Evolutionary conservation across 345 rosid species (phyloP), one percentile per base, ranked within the genome.

Genomic region (Citrus maxima): DNA sequence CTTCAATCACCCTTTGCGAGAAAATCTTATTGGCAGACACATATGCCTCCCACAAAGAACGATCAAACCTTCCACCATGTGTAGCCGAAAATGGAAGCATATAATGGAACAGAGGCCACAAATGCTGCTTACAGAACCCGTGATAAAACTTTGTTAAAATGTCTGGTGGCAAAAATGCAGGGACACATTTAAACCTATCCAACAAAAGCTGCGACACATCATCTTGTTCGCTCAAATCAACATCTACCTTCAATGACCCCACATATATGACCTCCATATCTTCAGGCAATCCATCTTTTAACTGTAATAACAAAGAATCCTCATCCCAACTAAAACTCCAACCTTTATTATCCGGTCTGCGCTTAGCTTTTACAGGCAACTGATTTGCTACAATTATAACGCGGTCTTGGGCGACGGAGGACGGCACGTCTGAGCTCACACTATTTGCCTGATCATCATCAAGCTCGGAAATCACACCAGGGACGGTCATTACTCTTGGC

Each of bases 251-350:
- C 83, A 92, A 82, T 59, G 91, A 88, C 61, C 95, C 95, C 70
- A 91, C 92, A 81, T 89, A 91, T 42, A 91, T 22, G 77, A 91
- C 95, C 84, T 91, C 95, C 93, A 89, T 91, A 38, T 91, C 95
- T 60, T 91, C 95, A 22, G 93, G 95, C 79, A 91, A 84, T 21
- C 97, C 97, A 72, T 90, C 93, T 84, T 92, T 92, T 34, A 92
- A 80, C 75, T 92, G 95, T 72, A 91, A 82, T 49, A 84, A 75
- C 87, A 92, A 78, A 0, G 93, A 85, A 58, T 90, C 95, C 10
- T 92, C 93, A 18, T 92, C 93, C 95, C 92, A 92, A 74, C 95
- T 88, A 81, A 92, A 87, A 78, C 90, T 85, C 95, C 95, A 92
- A 55, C 95, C 92, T 78, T 87, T 88, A 78, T 92, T 90, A 76